A percentile compares a stretch with the other conserved stretches of the same genome.
Evolutionary conservation across 2,329 filamentous ascomycete genomes (phyloP).

Genomic region (Stemphylium lycopersici): DNA sequence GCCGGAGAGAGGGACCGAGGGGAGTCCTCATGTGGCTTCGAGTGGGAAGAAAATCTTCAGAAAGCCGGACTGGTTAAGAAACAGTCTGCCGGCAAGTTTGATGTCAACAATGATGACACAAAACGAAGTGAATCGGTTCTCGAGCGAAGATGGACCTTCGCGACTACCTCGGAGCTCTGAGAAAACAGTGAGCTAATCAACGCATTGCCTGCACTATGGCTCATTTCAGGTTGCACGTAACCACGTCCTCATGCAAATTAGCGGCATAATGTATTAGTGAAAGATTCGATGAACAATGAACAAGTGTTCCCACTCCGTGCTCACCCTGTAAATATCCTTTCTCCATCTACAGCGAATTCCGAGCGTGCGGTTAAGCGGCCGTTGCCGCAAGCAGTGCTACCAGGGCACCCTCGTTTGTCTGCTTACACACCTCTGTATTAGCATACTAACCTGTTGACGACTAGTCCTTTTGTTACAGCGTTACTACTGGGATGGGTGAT

Average conservation of each 20-base stretch:
- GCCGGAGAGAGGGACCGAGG: neutral
- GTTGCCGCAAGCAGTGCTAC: too few relatives aligned
- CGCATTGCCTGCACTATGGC: too few relatives aligned
- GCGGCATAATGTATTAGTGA: too few relatives aligned
- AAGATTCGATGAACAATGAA: too few relatives aligned
- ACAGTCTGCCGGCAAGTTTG: conserved; percentile 24
- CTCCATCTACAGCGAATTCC: too few relatives aligned
- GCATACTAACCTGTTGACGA: neutral
- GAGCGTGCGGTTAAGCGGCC: too few relatives aligned
- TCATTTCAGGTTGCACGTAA: too few relatives aligned
- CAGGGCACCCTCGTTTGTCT: neutral
- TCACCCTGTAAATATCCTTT: too few relatives aligned
- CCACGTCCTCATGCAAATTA: too few relatives aligned
- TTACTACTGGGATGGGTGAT: too few relatives aligned
- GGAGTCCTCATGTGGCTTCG: conserved; percentile 4
- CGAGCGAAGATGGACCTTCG: neutral
- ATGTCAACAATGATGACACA: conserved; percentile 27
- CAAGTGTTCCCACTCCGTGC: too few relatives aligned
- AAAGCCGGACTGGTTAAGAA: conserved; percentile 33
- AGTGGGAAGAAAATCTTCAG: conserved; percentile 12
- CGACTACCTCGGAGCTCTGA: neutral
- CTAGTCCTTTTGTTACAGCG: too few relatives aligned
- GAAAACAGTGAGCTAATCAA: neutral
- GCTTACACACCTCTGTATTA: neutral
- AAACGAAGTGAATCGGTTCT: conserved; percentile 7